These are phyloP conservation scores for Penicillium oxalicum DNA, from an alignment of 2,329 filamentous ascomycete species.

Conservation along the genomic window DNA sequence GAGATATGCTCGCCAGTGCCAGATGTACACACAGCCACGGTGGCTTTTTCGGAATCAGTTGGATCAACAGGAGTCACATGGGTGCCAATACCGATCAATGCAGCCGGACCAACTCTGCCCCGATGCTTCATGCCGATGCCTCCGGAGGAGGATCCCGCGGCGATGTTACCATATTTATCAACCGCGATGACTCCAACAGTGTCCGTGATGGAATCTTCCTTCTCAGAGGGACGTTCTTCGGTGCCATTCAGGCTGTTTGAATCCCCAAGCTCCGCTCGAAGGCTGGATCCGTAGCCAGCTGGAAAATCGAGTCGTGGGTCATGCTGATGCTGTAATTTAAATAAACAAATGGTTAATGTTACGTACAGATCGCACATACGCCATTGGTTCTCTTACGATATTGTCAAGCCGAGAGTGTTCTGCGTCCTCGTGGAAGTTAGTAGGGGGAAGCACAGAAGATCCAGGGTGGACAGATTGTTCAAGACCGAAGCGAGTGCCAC, in stretches of 20 bases:
- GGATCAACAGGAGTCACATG: conserved; percentile 74
- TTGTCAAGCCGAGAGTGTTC: too few species aligned
- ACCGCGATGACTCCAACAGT: conserved; percentile 95
- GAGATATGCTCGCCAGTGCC: conserved; percentile 98
- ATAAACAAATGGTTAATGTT: too few species aligned
- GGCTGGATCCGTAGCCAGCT: too few species aligned
- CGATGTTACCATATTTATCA: conserved; percentile 78
- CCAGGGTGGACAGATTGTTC: neutral
- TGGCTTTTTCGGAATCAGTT: conserved; percentile 61
- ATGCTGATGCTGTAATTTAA: too few species aligned
- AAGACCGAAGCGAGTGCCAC: neutral
- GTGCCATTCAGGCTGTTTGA: neutral
- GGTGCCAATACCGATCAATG: conserved; percentile 84
- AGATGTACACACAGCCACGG: conserved; percentile 80
- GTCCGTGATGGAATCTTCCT: conserved; percentile 67
- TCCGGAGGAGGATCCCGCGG: conserved; percentile 90
- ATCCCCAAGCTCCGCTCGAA: too few species aligned
- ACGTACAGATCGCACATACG: too few species aligned
- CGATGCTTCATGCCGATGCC: conserved; percentile 98
- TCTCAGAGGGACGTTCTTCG: neutral
- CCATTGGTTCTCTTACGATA: too few species aligned
- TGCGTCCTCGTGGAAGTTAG: too few species aligned
- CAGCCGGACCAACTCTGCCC: conserved; percentile 85
- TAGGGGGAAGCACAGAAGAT: neutral
- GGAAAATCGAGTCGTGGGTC: too few species aligned